Conservation (phyloP, 257 asterid genomes). For the Jaltomata sinuosa region DNA sequence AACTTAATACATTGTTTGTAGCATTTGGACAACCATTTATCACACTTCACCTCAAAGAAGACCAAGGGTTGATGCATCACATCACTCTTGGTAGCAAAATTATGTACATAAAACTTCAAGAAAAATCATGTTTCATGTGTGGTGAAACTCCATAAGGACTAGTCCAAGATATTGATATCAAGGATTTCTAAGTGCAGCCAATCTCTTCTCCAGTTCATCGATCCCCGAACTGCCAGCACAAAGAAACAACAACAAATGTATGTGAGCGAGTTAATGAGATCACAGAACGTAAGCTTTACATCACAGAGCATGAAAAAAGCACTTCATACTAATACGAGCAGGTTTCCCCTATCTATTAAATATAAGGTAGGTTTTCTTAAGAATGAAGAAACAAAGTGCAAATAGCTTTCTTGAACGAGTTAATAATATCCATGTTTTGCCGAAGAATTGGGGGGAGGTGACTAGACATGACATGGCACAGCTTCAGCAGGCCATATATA, state of each 20-base stretch:
- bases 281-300: background rate
- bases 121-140: background rate
- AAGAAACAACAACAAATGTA: background rate
- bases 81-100: background rate
- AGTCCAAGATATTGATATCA: conserved; percentile 2
- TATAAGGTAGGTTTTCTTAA: too few species aligned
- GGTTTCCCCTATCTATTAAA: too few species aligned
- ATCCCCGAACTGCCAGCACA: conserved; percentile 41
- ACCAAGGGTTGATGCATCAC: background rate
- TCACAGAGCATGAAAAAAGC: background rate
- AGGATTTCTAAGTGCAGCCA: conserved; percentile 83
- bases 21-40: background rate
- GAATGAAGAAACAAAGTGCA: too few species aligned
- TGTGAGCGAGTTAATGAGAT: background rate
- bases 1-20: background rate
- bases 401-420: too few species aligned
- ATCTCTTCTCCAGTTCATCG: conserved; percentile 67
- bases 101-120: background rate
- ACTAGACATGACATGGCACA: too few species aligned
- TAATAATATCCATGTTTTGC: too few species aligned
- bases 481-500: too few species aligned
- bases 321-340: background rate
- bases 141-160: background rate
- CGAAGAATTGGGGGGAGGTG: too few species aligned
- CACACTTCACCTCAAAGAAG: background rate